A percentile compares a stretch with the other conserved stretches of the same genome.
Conservation (phyloP, 768 basidiomycete species). For the Leccinellum albellum region DNA sequence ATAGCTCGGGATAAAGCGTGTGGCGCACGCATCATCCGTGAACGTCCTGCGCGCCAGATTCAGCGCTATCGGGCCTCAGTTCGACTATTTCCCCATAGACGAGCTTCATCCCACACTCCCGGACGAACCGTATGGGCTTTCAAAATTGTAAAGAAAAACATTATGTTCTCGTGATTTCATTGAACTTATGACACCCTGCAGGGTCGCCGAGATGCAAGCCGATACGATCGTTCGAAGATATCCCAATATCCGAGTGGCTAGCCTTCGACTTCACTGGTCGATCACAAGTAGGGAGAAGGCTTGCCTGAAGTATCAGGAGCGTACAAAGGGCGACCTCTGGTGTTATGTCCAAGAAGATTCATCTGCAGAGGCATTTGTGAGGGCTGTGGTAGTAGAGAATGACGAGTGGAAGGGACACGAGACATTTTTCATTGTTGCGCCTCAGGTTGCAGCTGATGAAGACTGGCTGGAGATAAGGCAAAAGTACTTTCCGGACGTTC, state of each 20-base stretch:
- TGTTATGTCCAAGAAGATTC: constrained; percentile 51
- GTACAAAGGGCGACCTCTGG: constrained; percentile 16
- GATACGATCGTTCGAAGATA: background rate
- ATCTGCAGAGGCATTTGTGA: no score
- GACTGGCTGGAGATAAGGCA: no score
- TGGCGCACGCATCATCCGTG: constrained; percentile 56
- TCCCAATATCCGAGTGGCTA: background rate
- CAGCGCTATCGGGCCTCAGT: background rate
- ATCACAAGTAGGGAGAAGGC: background rate
- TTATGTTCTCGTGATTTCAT: background rate
- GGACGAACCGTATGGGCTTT: background rate
- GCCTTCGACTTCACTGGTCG: background rate
- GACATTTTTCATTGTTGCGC: no score
- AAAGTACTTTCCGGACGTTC: no score
- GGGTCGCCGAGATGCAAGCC: background rate
- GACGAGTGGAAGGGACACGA: no score
- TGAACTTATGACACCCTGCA: background rate
- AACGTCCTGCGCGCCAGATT: background rate
- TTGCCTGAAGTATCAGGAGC: background rate
- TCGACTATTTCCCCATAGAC: background rate
- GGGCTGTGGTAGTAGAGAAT: no score
- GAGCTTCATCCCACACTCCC: background rate
- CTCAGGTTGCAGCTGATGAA: no score
- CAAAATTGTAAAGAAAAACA: background rate
- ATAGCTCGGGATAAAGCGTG: background rate